A percentile compares a stretch with the other conserved stretches of the same genome.
Evolutionary conservation across 305 asterid genomes (phyloP).

Genomic region (Rubia balearica): DNA sequence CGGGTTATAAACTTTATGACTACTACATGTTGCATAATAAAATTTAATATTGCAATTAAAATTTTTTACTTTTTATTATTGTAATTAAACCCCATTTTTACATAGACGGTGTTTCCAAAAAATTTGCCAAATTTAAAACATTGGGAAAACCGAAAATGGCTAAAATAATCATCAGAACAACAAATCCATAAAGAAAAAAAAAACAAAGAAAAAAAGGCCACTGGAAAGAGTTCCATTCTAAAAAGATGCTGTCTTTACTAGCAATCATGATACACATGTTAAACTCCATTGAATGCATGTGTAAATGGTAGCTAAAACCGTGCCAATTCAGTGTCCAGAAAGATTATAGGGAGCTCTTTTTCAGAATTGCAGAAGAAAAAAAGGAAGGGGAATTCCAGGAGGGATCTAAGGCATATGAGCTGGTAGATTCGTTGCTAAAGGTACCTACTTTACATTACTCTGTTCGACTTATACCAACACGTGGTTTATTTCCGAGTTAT

Average conservation of each 20-base stretch:
- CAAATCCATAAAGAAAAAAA: neutral
- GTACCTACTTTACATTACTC: neutral
- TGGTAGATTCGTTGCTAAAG: conserved; percentile 7
- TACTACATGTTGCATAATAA: no score
- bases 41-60: no score
- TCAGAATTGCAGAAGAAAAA: neutral
- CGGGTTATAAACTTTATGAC: no score
- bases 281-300: neutral
- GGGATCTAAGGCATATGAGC: conserved; percentile 17
- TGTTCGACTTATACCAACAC: neutral
- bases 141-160: neutral
- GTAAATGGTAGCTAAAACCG: neutral
- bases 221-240: neutral
- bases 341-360: neutral
- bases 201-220: neutral
- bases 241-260: neutral
- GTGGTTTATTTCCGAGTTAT: neutral
- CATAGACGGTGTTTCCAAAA: no score
- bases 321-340: neutral
- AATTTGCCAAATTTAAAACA: neutral
- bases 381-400: neutral
- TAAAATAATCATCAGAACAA: neutral
- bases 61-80: no score
- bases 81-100: no score
- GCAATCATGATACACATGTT: neutral